Percentiles rank a stretch among this genome's conserved stretches.
These are phyloP conservation scores for Cutaneotrichosporon cutaneum DNA, from an alignment of 1,284 basidiomycete genomes.

Conservation along the genomic window DNA sequence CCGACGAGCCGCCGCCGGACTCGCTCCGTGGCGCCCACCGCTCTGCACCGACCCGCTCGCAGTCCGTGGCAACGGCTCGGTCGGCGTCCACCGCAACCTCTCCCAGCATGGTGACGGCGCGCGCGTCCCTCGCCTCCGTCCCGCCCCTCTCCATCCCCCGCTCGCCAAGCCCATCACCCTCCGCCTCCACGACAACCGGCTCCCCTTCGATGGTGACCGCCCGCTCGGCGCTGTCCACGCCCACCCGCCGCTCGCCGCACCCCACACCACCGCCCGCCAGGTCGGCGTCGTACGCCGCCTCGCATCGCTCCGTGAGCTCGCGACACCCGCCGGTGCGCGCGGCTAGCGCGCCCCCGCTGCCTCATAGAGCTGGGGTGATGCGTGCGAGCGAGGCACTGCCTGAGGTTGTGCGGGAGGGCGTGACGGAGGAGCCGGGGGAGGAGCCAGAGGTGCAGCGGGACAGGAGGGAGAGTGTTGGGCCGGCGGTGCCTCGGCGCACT, in stretches of 20 bases:
- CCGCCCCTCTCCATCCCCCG: background rate
- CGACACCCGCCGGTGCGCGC: background rate
- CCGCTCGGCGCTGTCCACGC: background rate
- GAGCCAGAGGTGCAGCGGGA: background rate
- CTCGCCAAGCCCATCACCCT: background rate
- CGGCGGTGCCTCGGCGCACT: no score
- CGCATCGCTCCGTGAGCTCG: background rate
- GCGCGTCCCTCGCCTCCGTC: background rate
- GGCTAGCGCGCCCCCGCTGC: background rate
- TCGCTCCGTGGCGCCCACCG: background rate
- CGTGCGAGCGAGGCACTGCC: background rate
- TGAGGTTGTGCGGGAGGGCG: background rate
- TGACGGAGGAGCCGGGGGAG: background rate
- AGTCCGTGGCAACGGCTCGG: background rate
- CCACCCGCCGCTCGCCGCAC: background rate
- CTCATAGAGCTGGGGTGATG: background rate
- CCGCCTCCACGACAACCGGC: background rate
- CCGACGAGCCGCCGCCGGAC: background rate
- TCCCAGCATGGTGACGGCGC: background rate
- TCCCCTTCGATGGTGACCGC: background rate
- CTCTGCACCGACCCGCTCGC: background rate
- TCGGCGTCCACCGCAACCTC: background rate
- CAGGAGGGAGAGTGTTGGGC: background rate
- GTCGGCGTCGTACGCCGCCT: background rate
- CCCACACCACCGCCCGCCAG: background rate